Conservation (phyloP, 169 alveolate genomes). For the Perkinsus marinus region DNA sequence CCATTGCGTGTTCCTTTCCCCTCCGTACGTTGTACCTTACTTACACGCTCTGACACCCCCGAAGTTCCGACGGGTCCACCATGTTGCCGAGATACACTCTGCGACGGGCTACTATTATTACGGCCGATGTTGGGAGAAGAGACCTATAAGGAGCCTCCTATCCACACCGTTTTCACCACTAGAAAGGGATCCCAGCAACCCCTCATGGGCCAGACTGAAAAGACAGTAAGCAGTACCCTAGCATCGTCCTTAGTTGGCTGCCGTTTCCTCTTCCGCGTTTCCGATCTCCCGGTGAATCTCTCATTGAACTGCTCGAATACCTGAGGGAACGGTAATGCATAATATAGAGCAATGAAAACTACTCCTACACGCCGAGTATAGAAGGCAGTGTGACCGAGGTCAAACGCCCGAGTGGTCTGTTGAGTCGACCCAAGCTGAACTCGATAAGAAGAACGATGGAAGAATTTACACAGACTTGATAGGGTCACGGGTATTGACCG, state of each 20-base stretch:
- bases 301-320: background rate
- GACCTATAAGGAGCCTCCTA: background rate
- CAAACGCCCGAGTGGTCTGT: background rate
- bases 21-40: background rate
- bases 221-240: background rate
- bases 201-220: background rate
- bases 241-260: background rate
- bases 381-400: background rate
- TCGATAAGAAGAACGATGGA: background rate
- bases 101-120: background rate
- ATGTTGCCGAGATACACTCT: background rate
- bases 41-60: background rate
- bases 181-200: background rate
- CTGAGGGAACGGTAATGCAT: background rate
- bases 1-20: background rate
- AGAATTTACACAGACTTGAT: background rate
- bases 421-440: background rate
- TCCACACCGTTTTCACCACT: too few relatives aligned
- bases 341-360: background rate
- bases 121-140: background rate
- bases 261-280: background rate
- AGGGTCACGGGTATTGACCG: background rate
- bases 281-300: background rate
- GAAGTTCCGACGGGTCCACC: background rate
- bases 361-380: background rate